These are phyloP conservation scores for Leccinum fibrillosum DNA, from an alignment of 768 basidiomycete genomes.

Conservation along the genomic window DNA sequence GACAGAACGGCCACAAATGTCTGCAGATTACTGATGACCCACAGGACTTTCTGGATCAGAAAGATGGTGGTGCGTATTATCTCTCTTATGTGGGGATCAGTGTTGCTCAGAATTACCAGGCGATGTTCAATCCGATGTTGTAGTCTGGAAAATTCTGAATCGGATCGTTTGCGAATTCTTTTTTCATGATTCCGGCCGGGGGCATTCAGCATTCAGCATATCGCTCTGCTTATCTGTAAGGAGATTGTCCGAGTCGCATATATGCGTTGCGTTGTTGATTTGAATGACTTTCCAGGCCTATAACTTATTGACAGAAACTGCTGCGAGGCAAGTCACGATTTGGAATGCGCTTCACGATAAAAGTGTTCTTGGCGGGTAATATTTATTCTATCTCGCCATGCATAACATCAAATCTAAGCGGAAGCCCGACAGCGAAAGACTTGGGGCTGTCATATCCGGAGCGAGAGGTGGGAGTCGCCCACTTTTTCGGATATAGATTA, in stretches of 20 bases:
- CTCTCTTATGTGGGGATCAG: background rate
- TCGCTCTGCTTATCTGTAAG: conserved; percentile 26
- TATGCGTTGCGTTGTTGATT: conserved; percentile 25
- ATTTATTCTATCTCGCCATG: background rate
- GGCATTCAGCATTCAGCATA: conserved; percentile 19
- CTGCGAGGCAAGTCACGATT: conserved; percentile 39
- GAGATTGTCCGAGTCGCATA: conserved; percentile 14
- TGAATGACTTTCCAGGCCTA: conserved; percentile 43
- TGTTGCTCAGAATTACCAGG: conserved; percentile 10
- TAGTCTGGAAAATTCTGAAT: conserved; percentile 28
- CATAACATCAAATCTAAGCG: background rate
- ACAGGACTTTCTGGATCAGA: conserved; percentile 25
- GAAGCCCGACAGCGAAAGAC: conserved; percentile 33
- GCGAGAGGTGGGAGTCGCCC: conserved; percentile 41
- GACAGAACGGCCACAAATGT: background rate
- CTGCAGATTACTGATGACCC: conserved; percentile 13
- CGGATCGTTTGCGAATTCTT: conserved; percentile 37
- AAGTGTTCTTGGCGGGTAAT: conserved; percentile 48
- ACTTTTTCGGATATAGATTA: background rate
- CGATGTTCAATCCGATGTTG: conserved; percentile 18
- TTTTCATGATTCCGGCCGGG: conserved; percentile 26
- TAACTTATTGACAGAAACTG: conserved; percentile 48
- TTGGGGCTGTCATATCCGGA: conserved; percentile 48
- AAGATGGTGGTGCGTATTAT: conserved; percentile 16
- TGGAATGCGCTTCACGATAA: conserved; percentile 44